phyloP scores from a whole-genome alignment of 2,329 filamentous ascomycete species.

The Xylogone sp. region DNA sequence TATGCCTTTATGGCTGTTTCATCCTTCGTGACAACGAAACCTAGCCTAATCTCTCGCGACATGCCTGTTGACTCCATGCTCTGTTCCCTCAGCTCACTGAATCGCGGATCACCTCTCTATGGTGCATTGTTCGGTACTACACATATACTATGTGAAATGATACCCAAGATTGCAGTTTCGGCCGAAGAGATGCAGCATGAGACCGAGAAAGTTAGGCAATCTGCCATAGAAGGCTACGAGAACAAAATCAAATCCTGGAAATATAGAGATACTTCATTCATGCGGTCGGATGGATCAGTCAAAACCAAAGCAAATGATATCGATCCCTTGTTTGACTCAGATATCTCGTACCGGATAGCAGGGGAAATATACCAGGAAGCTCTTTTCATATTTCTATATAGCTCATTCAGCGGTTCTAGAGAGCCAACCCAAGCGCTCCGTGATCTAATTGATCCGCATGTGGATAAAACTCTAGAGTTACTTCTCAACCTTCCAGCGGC shows the following conservation, averaged over 20 bases:
- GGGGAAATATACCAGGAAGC: background rate
- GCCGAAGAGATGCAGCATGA: background rate
- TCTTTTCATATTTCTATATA: background rate
- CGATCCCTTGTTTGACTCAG: background rate
- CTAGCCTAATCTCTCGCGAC: background rate
- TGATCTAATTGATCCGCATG: background rate
- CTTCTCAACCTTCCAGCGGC: background rate
- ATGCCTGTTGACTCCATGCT: background rate
- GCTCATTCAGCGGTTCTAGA: background rate
- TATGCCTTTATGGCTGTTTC: background rate
- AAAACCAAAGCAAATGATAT: background rate
- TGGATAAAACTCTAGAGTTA: background rate
- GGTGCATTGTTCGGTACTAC: background rate
- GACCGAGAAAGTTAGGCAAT: background rate
- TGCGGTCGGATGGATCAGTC: too few relatives aligned
- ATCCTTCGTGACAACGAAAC: background rate
- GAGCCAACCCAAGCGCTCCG: background rate
- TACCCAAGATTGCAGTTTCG: background rate
- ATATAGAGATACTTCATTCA: background rate
- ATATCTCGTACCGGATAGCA: background rate
- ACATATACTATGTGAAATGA: background rate
- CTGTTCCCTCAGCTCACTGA: background rate
- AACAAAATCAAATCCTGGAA: background rate
- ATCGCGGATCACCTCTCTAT: background rate
- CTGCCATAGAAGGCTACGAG: background rate